Percentiles rank a stretch among this genome's conserved stretches.
These are phyloP conservation scores for Wickerhamomyces bovis DNA, from an alignment of 805 yeast genomes.

Conservation along the genomic window DNA sequence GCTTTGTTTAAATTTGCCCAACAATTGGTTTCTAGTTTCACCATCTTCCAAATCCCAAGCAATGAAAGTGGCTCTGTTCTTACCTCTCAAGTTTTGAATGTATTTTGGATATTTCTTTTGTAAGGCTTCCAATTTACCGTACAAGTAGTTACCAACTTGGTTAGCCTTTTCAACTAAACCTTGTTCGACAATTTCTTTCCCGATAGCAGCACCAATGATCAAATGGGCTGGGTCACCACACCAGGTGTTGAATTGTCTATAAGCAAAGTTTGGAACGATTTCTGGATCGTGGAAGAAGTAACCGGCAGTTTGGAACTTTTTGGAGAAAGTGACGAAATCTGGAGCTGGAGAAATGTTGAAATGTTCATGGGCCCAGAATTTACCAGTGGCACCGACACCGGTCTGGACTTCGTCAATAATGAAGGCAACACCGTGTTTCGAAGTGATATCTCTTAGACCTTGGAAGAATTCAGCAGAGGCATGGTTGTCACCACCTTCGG, in stretches of 20 bases:
- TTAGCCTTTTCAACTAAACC: slow-evolving; percentile 50
- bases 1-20: slow-evolving; percentile 48
- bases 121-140: slow-evolving; percentile 45
- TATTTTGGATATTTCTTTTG: slow-evolving; percentile 48
- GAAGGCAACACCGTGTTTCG: slow-evolving; percentile 61
- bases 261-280: slow-evolving; percentile 68
- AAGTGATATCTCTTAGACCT: slow-evolving; percentile 70
- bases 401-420: slow-evolving; percentile 88
- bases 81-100: slow-evolving; percentile 61
- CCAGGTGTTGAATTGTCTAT: slow-evolving; percentile 92
- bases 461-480: slow-evolving; percentile 76
- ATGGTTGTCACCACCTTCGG: slow-evolving; percentile 91
- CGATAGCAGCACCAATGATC: slow-evolving; percentile 69
- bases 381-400: slow-evolving; percentile 85
- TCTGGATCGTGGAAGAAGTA: slow-evolving; percentile 74
- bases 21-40: slow-evolving; percentile 54
- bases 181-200: slow-evolving; percentile 55
- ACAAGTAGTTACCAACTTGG: slow-evolving; percentile 65
- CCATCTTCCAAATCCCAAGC: slow-evolving; percentile 67
- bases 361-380: slow-evolving; percentile 85
- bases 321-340: slow-evolving; percentile 80
- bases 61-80: slow-evolving; percentile 69
- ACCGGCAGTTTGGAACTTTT: slow-evolving; percentile 87
- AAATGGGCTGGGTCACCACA: slow-evolving; percentile 86
- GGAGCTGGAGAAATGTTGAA: slow-evolving; percentile 71